A percentile compares a stretch with the other conserved stretches of the same genome.
Conservation (phyloP, 2,329 filamentous ascomycete species). For the Trichoderma sp. region DNA sequence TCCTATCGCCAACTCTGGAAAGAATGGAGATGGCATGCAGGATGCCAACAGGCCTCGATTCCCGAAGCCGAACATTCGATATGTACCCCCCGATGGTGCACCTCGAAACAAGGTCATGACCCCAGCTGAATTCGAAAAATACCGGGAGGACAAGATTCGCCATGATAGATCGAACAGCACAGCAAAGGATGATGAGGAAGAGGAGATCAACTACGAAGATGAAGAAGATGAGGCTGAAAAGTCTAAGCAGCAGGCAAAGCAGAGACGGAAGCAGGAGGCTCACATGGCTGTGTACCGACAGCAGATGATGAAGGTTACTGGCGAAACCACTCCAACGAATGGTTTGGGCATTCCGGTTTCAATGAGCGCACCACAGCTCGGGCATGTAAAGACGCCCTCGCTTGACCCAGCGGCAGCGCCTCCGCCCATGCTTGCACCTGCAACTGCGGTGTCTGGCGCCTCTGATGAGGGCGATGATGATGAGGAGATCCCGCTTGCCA, state of each 20-base stretch:
- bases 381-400: constrained; percentile 39
- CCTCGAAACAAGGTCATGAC: constrained; percentile 82
- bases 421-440: background rate
- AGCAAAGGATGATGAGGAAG: constrained; percentile 60
- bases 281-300: constrained; percentile 88
- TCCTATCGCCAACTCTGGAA: constrained; percentile 31
- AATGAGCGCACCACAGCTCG: constrained; percentile 64
- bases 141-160: constrained; percentile 73
- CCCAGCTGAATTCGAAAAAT: constrained; percentile 80
- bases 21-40: constrained; percentile 55
- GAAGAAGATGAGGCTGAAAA: constrained; percentile 81
- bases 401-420: constrained; percentile 39
- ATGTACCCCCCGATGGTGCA: constrained; percentile 35
- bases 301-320: constrained; percentile 96
- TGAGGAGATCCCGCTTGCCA: constrained; percentile 83
- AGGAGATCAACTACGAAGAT: constrained; percentile 68
- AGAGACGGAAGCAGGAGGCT: constrained; percentile 84
- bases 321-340: constrained; percentile 59
- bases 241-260: constrained; percentile 69
- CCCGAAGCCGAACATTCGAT: constrained; percentile 40
- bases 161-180: constrained; percentile 46
- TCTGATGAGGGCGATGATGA: constrained; percentile 80
- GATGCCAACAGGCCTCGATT: constrained; percentile 47
- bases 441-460: constrained; percentile 37
- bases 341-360: constrained; percentile 60